Base-by-base conservation (phyloP, 768 basidiomycete genomes). In the Termitomyces sp. region DNA sequence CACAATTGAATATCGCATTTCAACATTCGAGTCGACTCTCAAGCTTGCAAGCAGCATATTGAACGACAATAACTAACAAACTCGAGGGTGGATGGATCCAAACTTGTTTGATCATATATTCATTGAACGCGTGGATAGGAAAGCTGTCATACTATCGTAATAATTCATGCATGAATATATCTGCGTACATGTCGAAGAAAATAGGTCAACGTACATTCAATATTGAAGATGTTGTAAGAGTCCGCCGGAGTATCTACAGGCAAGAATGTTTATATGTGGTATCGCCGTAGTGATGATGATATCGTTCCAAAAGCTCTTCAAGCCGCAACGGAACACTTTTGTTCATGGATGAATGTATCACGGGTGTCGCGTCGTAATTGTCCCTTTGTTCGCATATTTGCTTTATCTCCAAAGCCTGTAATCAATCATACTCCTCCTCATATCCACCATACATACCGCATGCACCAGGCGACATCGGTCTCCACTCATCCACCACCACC, bases 401-500 rank as follows among this genome's bases (percentile, higher is more conserved):
- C 23, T 22, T 25, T 7, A 7, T 42, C 41, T 42, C 15, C 40
- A 41, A 27, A 27, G n/a, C 18, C 25, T 45, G 22, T 9, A n/a
- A 48, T 69, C 53, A 71, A 62, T 70, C 74, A 60, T 73, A 75
- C 66, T 73, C 73, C 60, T 75, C 70, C 49, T 74, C 73, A 49
- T 74, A 76, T 54, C 36, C 57, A 35, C 58, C 45, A 18, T 43
- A 40, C 40, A 44, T 47, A 43, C 38, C 40, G 4, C 46, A 43
- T 10, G 38, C 32, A 9, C 57, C 61, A 20, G 66, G 66, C 32
- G 66, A 67, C n/a, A 62, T 56, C 10, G 66, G 63, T 16, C 60
- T 52, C 63, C 63, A 64, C 29, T 58, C 60, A 13, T 56, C 56
- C 20, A 61, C 31, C 5, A 64, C 58, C 16, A 64, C 48, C 44